Base-by-base conservation (phyloP, 108 stramenopile genomes). In the Cylindrotheca closterium region DNA sequence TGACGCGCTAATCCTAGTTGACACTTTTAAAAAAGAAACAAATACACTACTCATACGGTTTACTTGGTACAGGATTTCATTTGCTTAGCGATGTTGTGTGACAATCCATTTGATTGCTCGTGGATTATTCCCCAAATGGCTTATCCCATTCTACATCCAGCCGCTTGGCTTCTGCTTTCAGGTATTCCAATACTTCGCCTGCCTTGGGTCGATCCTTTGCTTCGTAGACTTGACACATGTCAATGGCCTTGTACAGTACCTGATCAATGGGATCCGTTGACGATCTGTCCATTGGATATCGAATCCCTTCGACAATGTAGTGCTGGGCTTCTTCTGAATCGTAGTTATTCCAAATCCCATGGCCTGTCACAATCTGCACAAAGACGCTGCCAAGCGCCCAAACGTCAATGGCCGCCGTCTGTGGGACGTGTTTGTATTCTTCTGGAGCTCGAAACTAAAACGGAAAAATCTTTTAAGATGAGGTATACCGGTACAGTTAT, bases 171-270 rank as follows among this genome's bases (percentile, higher is more conserved):
- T 42, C 37, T 15, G 7, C 37, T 42, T 42, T 42, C 37, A 42
- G 15, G 15, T 10, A 42, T 15, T 42, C 37, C 37, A 42, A 15
- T 10, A 79, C 67, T 58, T 73, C 51, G 23, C 66, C 28, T n/a
- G 79, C 69, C 45, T 67, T 71, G 3, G 83, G 51, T 42, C 83
- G 75, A 25, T 79, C 55, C 31, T 25, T 61, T 0, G 67, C 68
- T 19, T 80, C 70, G 15, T 78, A 67, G 29, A 53, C 42, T 22
- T 53, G 73, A 45, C 79, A 84, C 63, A 67, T 60, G 31, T 66
- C 27, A 63, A 84, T 79, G 47, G 66, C 70, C 28, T 75, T 31
- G 30, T 49, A 37, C 34, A 84, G 42, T 25, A 65, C 71, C 17
- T 65, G 34, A 46, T 66, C 54, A 18, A 71, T 48, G n/a, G 76